These are phyloP conservation scores for Torulaspora quercuum DNA, from an alignment of 805 yeast genomes.

Conservation along the genomic window DNA sequence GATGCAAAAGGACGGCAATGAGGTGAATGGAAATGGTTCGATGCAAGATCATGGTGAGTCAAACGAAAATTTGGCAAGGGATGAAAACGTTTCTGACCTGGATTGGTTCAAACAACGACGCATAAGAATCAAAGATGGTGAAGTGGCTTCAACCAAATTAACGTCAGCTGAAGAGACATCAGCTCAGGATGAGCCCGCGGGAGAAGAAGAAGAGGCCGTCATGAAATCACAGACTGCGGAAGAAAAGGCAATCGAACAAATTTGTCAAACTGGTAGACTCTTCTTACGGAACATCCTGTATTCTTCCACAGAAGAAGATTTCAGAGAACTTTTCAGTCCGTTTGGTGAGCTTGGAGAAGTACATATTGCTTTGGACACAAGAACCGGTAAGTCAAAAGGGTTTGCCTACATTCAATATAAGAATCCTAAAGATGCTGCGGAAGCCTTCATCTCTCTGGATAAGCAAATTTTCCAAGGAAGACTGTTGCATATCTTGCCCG, in stretches of 20 bases:
- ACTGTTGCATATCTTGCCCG: constrained; percentile 83
- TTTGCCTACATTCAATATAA: constrained; percentile 78
- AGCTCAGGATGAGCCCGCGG: constrained; percentile 7
- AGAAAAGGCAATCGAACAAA: constrained; percentile 48
- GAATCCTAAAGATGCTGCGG: constrained; percentile 67
- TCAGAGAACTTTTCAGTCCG: constrained; percentile 55
- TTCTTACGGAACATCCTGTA: constrained; percentile 85
- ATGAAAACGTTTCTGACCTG: constrained; percentile 61
- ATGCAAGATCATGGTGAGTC: constrained; percentile 29
- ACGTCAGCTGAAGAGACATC: constrained; percentile 8
- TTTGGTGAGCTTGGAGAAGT: constrained; percentile 83
- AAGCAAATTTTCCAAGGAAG: constrained; percentile 93
- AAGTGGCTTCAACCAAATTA: constrained; percentile 26
- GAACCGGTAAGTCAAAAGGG: constrained; percentile 89
- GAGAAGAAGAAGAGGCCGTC: constrained; percentile 9
- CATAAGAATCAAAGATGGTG: constrained; percentile 59
- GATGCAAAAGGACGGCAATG: constrained; percentile 22
- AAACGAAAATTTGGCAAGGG: constrained; percentile 39
- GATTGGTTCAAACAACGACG: constrained; percentile 85
- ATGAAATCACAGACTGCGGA: constrained; percentile 32
- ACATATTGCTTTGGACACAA: constrained; percentile 86
- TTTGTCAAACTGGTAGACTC: constrained; percentile 70
- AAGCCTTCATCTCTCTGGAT: constrained; percentile 71
- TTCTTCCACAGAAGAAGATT: constrained; percentile 75
- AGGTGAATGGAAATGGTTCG: too few relatives aligned